phyloP scores from a whole-genome alignment of 2,329 filamentous ascomycete genomes.

The Paecilomyces niveus region DNA sequence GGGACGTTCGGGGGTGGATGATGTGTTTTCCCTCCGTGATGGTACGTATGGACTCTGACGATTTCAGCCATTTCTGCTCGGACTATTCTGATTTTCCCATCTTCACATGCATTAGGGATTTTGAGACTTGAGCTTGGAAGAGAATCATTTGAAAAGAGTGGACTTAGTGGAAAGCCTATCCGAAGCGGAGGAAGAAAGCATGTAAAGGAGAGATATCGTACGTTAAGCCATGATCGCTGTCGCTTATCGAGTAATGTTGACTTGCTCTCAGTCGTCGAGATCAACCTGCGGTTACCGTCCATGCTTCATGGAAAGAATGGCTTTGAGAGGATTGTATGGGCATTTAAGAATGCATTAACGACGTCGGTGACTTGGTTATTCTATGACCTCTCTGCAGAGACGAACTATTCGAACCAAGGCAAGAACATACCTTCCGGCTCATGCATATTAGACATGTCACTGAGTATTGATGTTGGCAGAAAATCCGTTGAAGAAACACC shows the following conservation, averaged over 20 bases:
- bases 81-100: slow-evolving; percentile 4
- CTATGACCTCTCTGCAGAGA: slow-evolving; percentile 46
- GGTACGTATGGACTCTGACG: slow-evolving; percentile 41
- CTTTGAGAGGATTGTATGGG: slow-evolving; percentile 71
- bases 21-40: slow-evolving; percentile 62
- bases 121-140: slow-evolving; percentile 73
- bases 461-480: slow-evolving; percentile 12
- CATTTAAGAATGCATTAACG: slow-evolving; percentile 69
- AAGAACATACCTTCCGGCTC: slow-evolving; percentile 11
- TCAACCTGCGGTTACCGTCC: slow-evolving; percentile 63
- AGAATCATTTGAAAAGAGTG: slow-evolving; percentile 73
- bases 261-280: slow-evolving; percentile 57
- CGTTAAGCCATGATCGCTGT: slow-evolving; percentile 7
- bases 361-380: slow-evolving; percentile 70
- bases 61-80: not conserved
- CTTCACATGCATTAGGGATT: slow-evolving; percentile 43
- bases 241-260: slow-evolving; percentile 8
- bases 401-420: slow-evolving; percentile 35
- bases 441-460: not conserved
- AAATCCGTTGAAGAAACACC: slow-evolving; percentile 28
- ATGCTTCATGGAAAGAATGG: slow-evolving; percentile 81
- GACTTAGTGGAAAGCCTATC: slow-evolving; percentile 65
- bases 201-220: slow-evolving; percentile 68
- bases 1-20: slow-evolving; percentile 62
- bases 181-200: slow-evolving; percentile 54